Conservation (phyloP, 306 rosid genomes). For the Vigna reflexopilosa region DNA sequence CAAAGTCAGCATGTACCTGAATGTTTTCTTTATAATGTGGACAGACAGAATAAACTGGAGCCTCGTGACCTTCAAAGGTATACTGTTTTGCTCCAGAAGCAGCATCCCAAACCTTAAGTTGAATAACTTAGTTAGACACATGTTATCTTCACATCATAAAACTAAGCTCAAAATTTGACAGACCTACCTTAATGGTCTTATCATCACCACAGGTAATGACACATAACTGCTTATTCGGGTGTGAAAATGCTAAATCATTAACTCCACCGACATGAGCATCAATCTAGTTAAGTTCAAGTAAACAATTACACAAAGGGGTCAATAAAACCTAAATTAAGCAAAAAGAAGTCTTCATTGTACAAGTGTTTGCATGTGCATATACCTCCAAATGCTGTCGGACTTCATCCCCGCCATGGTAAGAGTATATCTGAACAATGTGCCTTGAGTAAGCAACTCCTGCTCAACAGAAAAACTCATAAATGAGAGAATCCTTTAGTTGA, state of each 20-base stretch:
- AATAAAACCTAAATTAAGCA: constrained; percentile 35
- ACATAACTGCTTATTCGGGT: constrained; percentile 94
- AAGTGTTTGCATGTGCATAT: constrained; percentile 22
- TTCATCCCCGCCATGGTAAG: constrained; percentile 78
- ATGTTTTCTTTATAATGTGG: constrained; percentile 95
- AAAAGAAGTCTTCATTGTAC: constrained; percentile 17
- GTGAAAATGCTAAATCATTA: constrained; percentile 95
- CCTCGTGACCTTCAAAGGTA: constrained; percentile 97
- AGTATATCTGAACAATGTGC: constrained; percentile 95
- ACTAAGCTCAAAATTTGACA: constrained; percentile 38
- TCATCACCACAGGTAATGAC: constrained; percentile 98
- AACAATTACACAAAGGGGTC: constrained; percentile 15
- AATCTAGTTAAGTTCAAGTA: constrained; percentile 62
- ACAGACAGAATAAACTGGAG: constrained; percentile 95
- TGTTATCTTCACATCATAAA: constrained; percentile 28
- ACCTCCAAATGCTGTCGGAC: constrained; percentile 88
- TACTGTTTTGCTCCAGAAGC: constrained; percentile 77
- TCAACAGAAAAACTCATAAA: constrained; percentile 33
- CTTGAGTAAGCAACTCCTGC: constrained; percentile 95
- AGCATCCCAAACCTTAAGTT: constrained; percentile 94
- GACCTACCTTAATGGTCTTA: constrained; percentile 88
- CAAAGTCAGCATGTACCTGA: constrained; percentile 63
- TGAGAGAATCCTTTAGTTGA: constrained; percentile 22
- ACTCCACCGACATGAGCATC: constrained; percentile 99
- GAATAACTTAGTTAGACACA: constrained; percentile 44